Conservation (phyloP, 805 yeast species). For the Ogataea zsoltii region DNA sequence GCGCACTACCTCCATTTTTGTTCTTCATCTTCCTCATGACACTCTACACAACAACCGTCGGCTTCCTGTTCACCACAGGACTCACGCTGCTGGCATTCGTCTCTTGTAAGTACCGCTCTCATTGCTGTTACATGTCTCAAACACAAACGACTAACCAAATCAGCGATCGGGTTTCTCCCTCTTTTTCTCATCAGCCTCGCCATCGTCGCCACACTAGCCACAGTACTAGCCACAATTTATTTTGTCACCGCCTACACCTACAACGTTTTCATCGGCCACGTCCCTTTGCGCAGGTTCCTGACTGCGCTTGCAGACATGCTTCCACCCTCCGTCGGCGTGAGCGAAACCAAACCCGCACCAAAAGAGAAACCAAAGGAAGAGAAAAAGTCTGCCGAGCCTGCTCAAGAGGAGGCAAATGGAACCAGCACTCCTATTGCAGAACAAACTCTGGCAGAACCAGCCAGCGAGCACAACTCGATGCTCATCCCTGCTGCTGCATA, state of each 20-base stretch:
- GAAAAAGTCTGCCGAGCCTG: background rate
- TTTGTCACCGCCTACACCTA: conserved; percentile 9
- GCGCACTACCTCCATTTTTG: conserved; percentile 19
- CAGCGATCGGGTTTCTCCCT: conserved; percentile 29
- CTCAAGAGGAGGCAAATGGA: conserved; percentile 3
- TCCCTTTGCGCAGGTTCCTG: conserved; percentile 24
- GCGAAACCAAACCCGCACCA: conserved; percentile 1
- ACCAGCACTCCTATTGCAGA: conserved; percentile 1
- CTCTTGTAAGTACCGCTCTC: conserved; percentile 21
- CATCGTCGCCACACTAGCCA: conserved; percentile 14
- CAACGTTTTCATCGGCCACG: conserved; percentile 6
- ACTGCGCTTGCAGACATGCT: conserved; percentile 30
- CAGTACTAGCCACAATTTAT: conserved; percentile 15
- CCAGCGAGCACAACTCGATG: background rate
- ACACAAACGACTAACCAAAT: conserved; percentile 9
- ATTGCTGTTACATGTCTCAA: too few species aligned
- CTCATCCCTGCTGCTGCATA: conserved; percentile 3
- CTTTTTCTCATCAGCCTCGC: conserved; percentile 21
- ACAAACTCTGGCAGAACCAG: background rate
- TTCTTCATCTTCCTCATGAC: conserved; percentile 17
- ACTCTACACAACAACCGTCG: conserved; percentile 15
- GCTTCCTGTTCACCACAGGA: conserved; percentile 21
- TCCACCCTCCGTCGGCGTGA: conserved; percentile 37
- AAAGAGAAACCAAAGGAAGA: background rate
- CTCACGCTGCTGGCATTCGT: conserved; percentile 13